Evolutionary conservation across 805 yeast genomes (phyloP).

Genomic region (Wickerhamiella domercqiae): DNA sequence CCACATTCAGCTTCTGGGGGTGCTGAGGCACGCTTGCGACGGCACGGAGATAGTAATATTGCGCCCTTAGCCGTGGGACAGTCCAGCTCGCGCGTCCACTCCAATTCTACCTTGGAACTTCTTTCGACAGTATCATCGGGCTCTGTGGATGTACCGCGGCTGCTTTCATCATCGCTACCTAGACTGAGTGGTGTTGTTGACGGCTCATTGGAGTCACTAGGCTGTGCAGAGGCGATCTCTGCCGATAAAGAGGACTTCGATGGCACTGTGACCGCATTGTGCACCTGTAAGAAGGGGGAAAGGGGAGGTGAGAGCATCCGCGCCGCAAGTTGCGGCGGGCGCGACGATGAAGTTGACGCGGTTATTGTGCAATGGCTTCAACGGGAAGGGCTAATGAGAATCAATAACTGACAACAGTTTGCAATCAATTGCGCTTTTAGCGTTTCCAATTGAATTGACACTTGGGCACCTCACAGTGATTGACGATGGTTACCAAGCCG

Average conservation of each 20-base stretch:
- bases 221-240: too few relatives aligned
- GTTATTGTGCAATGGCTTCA: not conserved
- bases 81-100: too few relatives aligned
- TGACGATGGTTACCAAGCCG: not conserved
- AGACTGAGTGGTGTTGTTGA: not conserved
- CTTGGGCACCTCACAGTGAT: too few relatives aligned
- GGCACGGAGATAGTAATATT: too few relatives aligned
- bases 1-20: conserved; percentile 6
- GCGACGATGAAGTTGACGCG: conserved; percentile 1
- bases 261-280: not conserved
- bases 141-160: not conserved
- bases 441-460: not conserved
- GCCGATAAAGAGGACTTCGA: not conserved
- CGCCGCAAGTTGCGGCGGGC: conserved; percentile 1
- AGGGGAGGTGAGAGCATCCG: conserved; percentile 24
- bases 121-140: too few relatives aligned
- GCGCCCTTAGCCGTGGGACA: too few relatives aligned
- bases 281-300: conserved; percentile 19
- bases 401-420: not conserved
- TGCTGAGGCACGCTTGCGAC: not conserved
- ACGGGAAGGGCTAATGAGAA: not conserved
- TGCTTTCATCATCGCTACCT: not conserved
- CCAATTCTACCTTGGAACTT: too few relatives aligned
- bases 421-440: not conserved
- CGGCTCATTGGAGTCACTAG: not conserved